Conservation (phyloP, 352 stramenopile species). For the Phytophthora uliginosa region DNA sequence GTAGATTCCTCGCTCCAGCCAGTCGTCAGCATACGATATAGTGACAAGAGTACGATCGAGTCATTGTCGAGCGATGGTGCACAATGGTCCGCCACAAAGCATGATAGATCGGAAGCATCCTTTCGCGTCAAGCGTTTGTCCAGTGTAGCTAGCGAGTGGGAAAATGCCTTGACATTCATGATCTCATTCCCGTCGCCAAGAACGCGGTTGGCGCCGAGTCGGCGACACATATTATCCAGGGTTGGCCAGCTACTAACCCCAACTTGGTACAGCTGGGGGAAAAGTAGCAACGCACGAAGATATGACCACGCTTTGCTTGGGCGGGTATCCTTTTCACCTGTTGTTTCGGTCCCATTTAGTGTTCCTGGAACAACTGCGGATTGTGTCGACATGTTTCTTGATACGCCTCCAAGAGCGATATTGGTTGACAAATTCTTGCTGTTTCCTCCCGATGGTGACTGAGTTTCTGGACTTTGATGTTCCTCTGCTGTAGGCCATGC, state of each 20-base stretch:
- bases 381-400: background rate
- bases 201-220: constrained; percentile 64
- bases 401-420: background rate
- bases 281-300: constrained; percentile 33
- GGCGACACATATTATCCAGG: constrained; percentile 57
- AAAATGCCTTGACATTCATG: constrained; percentile 69
- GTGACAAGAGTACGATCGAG: constrained; percentile 37
- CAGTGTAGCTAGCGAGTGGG: constrained; percentile 40
- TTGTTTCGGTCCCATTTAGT: background rate
- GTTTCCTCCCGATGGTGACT: constrained; percentile 2
- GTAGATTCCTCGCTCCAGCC: background rate
- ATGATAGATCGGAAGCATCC: constrained; percentile 43
- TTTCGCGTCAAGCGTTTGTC: constrained; percentile 54
- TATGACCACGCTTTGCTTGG: constrained; percentile 31
- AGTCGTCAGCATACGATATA: constrained; percentile 27
- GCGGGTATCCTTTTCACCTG: background rate
- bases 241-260: constrained; percentile 29
- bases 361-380: background rate
- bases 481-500: constrained; percentile 58
- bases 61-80: constrained; percentile 15
- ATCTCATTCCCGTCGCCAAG: constrained; percentile 69
- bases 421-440: background rate
- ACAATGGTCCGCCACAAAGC: constrained; percentile 31
- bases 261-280: constrained; percentile 15
- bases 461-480: constrained; percentile 13